Evolutionary conservation across 345 rosid genomes (phyloP).

Genomic region (Sonneratia alba): DNA sequence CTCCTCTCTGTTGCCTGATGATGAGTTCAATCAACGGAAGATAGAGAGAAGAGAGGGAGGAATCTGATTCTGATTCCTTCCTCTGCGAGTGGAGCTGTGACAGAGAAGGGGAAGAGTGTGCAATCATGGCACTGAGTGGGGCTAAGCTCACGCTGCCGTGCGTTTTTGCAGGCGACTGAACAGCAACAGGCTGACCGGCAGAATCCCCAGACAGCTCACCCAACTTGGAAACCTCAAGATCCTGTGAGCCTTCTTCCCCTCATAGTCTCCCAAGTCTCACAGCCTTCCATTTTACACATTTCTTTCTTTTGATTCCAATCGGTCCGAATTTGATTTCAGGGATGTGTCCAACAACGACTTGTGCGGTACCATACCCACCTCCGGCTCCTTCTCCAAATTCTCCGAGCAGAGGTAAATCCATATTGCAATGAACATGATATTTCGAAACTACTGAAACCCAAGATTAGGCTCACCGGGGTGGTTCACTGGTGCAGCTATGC

Average conservation of each 20-base stretch:
- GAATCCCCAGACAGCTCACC: constrained; percentile 56
- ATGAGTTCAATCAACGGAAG: not conserved
- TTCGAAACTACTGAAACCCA: not conserved
- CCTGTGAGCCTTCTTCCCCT: constrained; percentile 34
- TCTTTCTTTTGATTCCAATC: not conserved
- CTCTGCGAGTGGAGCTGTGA: too few relatives aligned
- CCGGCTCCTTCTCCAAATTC: constrained; percentile 57
- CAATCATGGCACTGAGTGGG: not conserved
- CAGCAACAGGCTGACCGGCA: constrained; percentile 51
- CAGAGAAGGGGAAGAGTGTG: not conserved
- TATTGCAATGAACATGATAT: not conserved
- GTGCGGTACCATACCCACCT: constrained; percentile 65
- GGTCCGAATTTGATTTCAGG: constrained; percentile 18
- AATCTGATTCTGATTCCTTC: too few relatives aligned
- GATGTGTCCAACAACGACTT: constrained; percentile 54
- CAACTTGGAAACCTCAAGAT: constrained; percentile 51
- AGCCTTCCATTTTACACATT: not conserved
- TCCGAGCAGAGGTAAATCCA: constrained; percentile 43
- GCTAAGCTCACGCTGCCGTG: not conserved
- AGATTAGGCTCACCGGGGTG: not conserved
- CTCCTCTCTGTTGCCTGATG: too few relatives aligned
- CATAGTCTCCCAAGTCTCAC: not conserved
- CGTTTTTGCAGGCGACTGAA: constrained; percentile 48
- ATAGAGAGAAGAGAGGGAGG: too few relatives aligned
- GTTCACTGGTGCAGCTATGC: constrained; percentile 28